Conservation (phyloP, 2,329 filamentous ascomycete genomes). For the Cercospora sp. region DNA sequence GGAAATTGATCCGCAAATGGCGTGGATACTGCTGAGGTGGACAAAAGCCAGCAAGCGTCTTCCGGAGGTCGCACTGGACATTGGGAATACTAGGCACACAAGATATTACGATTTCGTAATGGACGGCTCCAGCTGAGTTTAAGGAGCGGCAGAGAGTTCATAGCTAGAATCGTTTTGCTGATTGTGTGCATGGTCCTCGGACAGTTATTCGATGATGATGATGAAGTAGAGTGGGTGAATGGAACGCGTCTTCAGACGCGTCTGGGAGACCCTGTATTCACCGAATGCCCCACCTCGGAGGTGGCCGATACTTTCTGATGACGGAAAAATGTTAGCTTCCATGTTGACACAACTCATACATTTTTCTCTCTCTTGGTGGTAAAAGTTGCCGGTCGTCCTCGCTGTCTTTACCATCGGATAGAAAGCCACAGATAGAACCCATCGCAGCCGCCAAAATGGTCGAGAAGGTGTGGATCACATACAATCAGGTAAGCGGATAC, state of each 20-base stretch:
- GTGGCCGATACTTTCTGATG: background rate
- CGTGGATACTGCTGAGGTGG: background rate
- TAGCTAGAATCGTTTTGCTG: no score
- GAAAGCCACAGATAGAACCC: background rate
- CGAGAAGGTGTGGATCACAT: constrained; percentile 30
- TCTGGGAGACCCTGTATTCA: background rate
- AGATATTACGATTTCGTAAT: no score
- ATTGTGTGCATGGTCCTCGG: no score
- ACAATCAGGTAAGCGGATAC: constrained; percentile 27
- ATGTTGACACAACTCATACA: background rate
- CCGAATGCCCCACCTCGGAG: constrained; percentile 2
- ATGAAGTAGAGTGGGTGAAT: background rate
- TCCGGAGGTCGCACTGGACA: background rate
- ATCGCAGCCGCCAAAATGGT: constrained; percentile 20
- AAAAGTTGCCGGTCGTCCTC: background rate
- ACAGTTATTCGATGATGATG: background rate
- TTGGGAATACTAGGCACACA: no score
- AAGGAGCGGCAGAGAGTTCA: background rate
- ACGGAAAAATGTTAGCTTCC: constrained; percentile 5
- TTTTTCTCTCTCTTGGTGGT: background rate
- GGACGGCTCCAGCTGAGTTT: no score
- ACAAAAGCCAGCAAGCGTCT: background rate
- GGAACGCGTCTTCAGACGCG: background rate
- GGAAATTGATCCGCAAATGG: background rate
- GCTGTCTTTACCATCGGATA: background rate